These are phyloP conservation scores for Termitomyces sp. DNA, from an alignment of 768 basidiomycete genomes.

Conservation along the genomic window DNA sequence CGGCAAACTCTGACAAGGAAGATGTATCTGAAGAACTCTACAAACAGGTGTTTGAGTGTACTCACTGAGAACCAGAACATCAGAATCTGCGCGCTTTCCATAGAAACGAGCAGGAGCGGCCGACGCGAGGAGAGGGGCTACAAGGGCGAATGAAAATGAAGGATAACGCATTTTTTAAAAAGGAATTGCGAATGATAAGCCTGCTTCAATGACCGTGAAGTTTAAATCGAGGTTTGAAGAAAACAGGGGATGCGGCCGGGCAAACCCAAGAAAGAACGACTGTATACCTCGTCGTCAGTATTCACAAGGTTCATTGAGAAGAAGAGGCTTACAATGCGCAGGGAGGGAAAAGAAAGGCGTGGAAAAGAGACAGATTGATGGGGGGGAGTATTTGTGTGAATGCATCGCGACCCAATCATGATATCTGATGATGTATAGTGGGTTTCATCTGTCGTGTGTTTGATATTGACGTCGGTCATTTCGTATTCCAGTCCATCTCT, in stretches of 20 bases:
- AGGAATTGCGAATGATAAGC: constrained; percentile 28
- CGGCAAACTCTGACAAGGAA: constrained; percentile 56
- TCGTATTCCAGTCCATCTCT: constrained; percentile 17
- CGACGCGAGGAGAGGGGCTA: constrained; percentile 37
- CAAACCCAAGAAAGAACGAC: constrained; percentile 55
- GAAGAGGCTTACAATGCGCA: constrained; percentile 30
- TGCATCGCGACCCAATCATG: constrained; percentile 1
- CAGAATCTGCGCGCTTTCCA: constrained; percentile 35
- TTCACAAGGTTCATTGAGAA: background rate
- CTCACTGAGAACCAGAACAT: constrained; percentile 59
- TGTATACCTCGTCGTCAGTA: constrained; percentile 12
- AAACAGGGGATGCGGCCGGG: constrained; percentile 64
- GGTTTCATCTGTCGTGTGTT: constrained; percentile 14
- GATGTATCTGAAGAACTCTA: too few relatives aligned
- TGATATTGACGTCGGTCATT: constrained; percentile 26
- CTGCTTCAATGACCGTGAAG: constrained; percentile 36
- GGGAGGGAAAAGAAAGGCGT: constrained; percentile 25
- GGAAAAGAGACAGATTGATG: constrained; percentile 18
- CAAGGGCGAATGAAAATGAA: constrained; percentile 35
- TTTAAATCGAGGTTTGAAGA: constrained; percentile 28
- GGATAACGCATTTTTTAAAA: constrained; percentile 42
- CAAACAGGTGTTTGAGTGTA: constrained; percentile 7
- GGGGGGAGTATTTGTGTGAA: constrained; percentile 28
- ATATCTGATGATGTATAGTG: too few relatives aligned
- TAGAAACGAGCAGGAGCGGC: constrained; percentile 43